Conservation (phyloP, 148 eudicot genomes). For the Pouteria glomerata region DNA sequence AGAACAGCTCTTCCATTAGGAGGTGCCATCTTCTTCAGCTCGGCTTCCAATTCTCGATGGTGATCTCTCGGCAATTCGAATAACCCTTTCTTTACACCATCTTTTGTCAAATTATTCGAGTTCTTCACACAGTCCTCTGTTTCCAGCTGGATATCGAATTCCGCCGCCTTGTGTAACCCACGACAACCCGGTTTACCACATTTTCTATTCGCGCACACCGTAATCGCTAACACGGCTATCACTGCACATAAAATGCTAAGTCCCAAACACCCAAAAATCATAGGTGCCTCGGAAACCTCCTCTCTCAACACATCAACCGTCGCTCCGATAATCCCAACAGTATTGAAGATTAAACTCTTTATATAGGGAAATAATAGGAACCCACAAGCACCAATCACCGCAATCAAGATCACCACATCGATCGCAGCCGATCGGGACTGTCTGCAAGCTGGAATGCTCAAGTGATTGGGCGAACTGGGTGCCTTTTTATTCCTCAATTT, state of each 20-base stretch:
- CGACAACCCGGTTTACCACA: conserved; percentile 70
- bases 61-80: conserved; percentile 77
- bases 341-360: conserved; percentile 21
- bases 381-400: conserved; percentile 70
- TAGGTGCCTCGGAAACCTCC: conserved; percentile 54
- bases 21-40: conserved; percentile 89
- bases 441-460: conserved; percentile 38
- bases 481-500: conserved; percentile 44
- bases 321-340: conserved; percentile 27
- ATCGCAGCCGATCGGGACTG: conserved; percentile 57
- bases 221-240: conserved; percentile 57
- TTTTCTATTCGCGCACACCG: conserved; percentile 41
- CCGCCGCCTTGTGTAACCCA: conserved; percentile 69
- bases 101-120: conserved; percentile 30
- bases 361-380: conserved; percentile 61
- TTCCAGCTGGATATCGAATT: conserved; percentile 79
- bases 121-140: conserved; percentile 66
- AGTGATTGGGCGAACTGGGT: conserved; percentile 33
- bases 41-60: conserved; percentile 68
- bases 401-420: conserved; percentile 63
- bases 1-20: conserved; percentile 83
- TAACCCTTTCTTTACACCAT: conserved; percentile 49
- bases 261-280: conserved; percentile 65
- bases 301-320: conserved; percentile 39
- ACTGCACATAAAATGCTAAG: conserved; percentile 54